Base-by-base conservation (phyloP, 805 yeast species). In the Candida namnaoensis region DNA sequence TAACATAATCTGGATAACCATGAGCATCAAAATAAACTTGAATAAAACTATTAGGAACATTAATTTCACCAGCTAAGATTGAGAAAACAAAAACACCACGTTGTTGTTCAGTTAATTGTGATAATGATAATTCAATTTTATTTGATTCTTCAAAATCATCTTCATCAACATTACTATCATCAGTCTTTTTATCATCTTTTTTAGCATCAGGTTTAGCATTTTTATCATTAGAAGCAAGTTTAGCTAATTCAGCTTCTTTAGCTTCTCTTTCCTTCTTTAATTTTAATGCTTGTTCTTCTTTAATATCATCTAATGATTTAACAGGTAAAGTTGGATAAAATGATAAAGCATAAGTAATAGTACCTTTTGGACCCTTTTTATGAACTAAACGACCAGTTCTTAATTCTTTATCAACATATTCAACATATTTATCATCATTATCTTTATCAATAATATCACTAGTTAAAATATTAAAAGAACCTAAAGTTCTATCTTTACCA, bases 271-370 rank as follows among this genome's bases (percentile, higher is more conserved):
- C 58, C 41, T 56, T 62, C 55, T 65, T 61, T 41, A 58, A 67
- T 39, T 60, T 58, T 27, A 63, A 64, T 40, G 68, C 65, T 46
- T 69, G 71, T 40, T 72, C 77, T 51, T 80, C 88, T 44, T 66
- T 69, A 35, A 76, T 66, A 49, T 88, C 96, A 41, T 78, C 82
- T 36, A 88, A 79, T 33, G 87, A 76, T 66, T 80, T 69, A n/a
- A 90, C 82, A 7, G 90, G 87, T 41, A 83, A 60, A 11, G 82
- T 64, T 30, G 99, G 99, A 64, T 78, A 90, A 69, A 91, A 93
- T 2, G 95, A 76, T 42, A 85, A 65, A 5, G 78, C 70, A 60
- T 87, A 93, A 5, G 77, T 72, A 32, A 93, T 68, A 24, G 72
- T 62, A 58, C 99, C 99, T 66, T 82, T 84, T 30, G 93, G 78